Evolutionary conservation across 139 green algal genomes (phyloP), one percentile per base, ranked within the genome.

Genomic region (Tetraselmis chui): DNA sequence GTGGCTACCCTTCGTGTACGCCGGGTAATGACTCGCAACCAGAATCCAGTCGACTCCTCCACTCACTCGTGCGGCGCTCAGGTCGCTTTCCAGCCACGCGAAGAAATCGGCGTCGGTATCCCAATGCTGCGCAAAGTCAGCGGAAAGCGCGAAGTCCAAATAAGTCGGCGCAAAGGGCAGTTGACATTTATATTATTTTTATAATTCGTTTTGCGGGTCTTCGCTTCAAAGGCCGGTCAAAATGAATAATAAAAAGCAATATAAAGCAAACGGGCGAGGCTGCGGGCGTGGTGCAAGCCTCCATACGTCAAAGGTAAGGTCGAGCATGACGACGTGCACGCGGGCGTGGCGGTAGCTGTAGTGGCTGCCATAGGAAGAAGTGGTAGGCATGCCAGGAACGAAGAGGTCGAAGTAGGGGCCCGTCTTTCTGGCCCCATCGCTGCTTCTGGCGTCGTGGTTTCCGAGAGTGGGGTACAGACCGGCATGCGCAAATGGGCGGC

Each of bases 1-100:
- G 77, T 80, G 77, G 28, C 77, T 80, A 2, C 77, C 77, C 23
- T 31, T 30, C 29, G 29, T 45, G 77, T 80, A 80, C 24, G 77
- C 28, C 28, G 77, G 77, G 29, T 45, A 32, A 29, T 80, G 77
- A 29, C 58, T 31, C 28, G 26, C 31, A 28, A 29, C 77, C 28
- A 80, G 29, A 32, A 80, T 80, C 77, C 77, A 80, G 28, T 80
- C 28, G 77, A 27, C 28, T 5, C 58, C 23, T 31, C 29, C 77
- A 23, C 28, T 32, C 11, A 18, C 45, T 2, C 77, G 31, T 27
- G 77, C 77, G 23, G 28, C 77, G 29, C 2, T 29, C 77, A 80
- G n/a, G 28, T 80, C 77, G 2, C 18, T 2, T 18, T 80, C 77
- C 2, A 80, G 23, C 77, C 77, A 80, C 2, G 23, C 77, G 45